These are phyloP conservation scores for Xanthoconium stramineum DNA, from an alignment of 768 basidiomycete species.

Conservation along the genomic window DNA sequence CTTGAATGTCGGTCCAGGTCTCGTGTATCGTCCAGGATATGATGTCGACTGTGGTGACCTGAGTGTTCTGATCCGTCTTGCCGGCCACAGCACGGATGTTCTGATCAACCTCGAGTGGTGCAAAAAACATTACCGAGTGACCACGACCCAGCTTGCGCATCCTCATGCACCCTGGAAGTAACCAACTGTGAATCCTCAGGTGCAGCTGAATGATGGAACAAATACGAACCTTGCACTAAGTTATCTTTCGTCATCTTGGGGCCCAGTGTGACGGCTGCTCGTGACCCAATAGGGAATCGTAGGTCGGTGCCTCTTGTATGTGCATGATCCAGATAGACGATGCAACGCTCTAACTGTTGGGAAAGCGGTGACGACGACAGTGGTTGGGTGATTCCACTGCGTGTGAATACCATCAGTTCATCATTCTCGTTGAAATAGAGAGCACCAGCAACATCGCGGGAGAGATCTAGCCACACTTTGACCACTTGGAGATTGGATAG, in stretches of 20 bases:
- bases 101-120: no score
- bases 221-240: constrained; percentile 30
- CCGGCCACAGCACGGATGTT: not conserved
- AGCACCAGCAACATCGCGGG: constrained; percentile 12
- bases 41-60: constrained; percentile 27
- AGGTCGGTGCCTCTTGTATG: no score
- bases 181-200: not conserved
- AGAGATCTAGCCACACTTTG: constrained; percentile 35
- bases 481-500: constrained; percentile 30
- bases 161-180: constrained; percentile 44
- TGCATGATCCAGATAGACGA: no score
- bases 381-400: no score
- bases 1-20: no score
- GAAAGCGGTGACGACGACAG: no score
- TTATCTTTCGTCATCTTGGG: constrained; percentile 36
- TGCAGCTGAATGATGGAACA: not conserved
- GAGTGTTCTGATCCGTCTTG: not conserved
- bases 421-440: no score
- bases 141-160: constrained; percentile 33
- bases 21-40: constrained; percentile 39
- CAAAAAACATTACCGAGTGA: no score
- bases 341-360: no score
- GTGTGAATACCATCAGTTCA: no score
- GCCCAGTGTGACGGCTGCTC: constrained; percentile 13
- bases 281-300: no score